Percentiles rank a stretch among this genome's conserved stretches.
Conservation (phyloP, 2,329 filamentous ascomycete species). For the Beauveria asiatica region DNA sequence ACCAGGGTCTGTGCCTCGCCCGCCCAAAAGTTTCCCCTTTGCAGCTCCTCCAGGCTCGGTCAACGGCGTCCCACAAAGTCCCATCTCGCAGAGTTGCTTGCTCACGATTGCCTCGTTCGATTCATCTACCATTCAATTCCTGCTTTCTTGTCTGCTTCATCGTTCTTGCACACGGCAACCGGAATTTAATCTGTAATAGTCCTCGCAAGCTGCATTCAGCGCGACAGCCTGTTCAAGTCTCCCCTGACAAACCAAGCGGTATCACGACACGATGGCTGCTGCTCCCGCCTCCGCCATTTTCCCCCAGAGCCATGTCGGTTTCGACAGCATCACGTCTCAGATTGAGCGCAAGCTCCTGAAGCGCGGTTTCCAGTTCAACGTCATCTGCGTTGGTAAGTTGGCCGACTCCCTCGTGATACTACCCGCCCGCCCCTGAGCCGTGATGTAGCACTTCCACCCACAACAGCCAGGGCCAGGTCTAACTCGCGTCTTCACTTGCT, state of each 20-base stretch:
- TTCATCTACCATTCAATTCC: not conserved
- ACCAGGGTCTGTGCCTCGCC: conserved; percentile 10
- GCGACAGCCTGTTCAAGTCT: not conserved
- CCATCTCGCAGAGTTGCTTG: conserved; percentile 10
- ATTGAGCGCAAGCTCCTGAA: conserved; percentile 99
- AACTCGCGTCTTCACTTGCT: conserved; percentile 12
- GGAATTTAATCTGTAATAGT: not conserved
- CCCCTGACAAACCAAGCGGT: not conserved
- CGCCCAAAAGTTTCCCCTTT: conserved; percentile 11
- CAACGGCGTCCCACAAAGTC: conserved; percentile 12
- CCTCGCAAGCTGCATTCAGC: not conserved
- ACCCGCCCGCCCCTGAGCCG: conserved; percentile 11
- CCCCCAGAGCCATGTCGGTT: conserved; percentile 97
- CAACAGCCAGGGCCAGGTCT: conserved; percentile 2
- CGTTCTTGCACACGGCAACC: not conserved
- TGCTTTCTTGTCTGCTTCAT: conserved; percentile 9
- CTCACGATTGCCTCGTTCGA: conserved; percentile 7
- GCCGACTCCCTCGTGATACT: not conserved
- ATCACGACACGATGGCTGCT: conserved; percentile 35
- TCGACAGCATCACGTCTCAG: conserved; percentile 99
- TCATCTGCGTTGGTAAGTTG: conserved; percentile 91
- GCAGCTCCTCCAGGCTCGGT: conserved; percentile 9
- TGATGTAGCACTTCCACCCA: conserved; percentile 11
- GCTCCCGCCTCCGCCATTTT: conserved; percentile 68
- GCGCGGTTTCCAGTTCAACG: conserved; percentile 99